These are phyloP conservation scores for Acer yangbiense DNA, from an alignment of 345 rosid genomes.

Conservation along the genomic window DNA sequence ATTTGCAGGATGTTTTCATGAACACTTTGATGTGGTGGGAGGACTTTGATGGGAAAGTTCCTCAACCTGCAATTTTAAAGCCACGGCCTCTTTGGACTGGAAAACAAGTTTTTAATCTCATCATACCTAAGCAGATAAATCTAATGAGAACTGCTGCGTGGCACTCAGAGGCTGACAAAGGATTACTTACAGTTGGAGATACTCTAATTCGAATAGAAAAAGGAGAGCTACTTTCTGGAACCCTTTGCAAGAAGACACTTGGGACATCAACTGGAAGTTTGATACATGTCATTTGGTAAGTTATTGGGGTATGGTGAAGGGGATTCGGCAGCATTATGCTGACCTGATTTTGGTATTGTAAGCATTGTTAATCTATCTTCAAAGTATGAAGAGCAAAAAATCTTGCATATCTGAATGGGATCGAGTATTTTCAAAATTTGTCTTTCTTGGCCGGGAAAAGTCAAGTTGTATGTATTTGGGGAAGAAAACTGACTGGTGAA, in stretches of 20 bases:
- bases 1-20: constrained; percentile 91
- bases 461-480: neutral
- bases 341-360: neutral
- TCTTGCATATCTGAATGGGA: neutral
- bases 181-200: constrained; percentile 86
- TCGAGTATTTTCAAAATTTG: neutral
- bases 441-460: neutral
- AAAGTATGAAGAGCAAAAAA: neutral
- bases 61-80: constrained; percentile 90
- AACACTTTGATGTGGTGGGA: constrained; percentile 99
- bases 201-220: constrained; percentile 91
- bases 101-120: constrained; percentile 95
- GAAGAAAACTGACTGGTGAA: neutral
- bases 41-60: constrained; percentile 98
- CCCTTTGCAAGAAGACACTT: constrained; percentile 95
- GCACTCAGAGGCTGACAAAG: constrained; percentile 83
- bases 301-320: constrained; percentile 9
- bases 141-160: constrained; percentile 83
- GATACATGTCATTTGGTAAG: constrained; percentile 93
- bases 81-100: constrained; percentile 99
- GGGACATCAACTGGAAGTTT: constrained; percentile 94
- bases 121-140: constrained; percentile 98
- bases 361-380: neutral
- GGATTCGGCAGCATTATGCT: neutral
- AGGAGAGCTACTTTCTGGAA: constrained; percentile 90